Base-by-base conservation (phyloP, 768 basidiomycete genomes). In the Naganishia randhawae region DNA sequence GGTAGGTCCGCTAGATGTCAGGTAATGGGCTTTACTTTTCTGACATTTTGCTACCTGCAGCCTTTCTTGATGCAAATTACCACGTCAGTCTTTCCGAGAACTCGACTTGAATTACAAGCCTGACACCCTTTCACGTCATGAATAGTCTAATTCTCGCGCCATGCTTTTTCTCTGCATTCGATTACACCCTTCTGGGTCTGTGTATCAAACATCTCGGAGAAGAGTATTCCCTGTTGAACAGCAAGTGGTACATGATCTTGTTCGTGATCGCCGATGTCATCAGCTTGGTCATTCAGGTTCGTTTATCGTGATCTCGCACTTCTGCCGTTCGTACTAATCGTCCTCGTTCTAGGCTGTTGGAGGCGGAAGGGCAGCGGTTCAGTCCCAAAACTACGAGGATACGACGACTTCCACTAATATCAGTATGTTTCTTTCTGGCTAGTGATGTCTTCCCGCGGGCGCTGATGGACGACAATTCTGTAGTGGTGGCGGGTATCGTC, bases 401-500 rank as follows among this genome's bases (percentile, higher is more conserved):
- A 72, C 74, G 4, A 76, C 74, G 0, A 54, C 69, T 6, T 76
- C 75, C 7, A 76, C 78, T n/a, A 71, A 78, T 66, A 78, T 78
- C 71, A 80, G 75, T 76, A 50, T 53, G 75, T 71, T 27, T 1
- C 33, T 10, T 22, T 31, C n/a, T n/a, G n/a, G n/a, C n/a, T n/a
- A n/a, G n/a, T n/a, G n/a, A n/a, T n/a, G n/a, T n/a, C n/a, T n/a
- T n/a, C n/a, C n/a, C n/a, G n/a, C n/a, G n/a, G n/a, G n/a, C n/a
- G n/a, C n/a, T n/a, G n/a, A n/a, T n/a, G n/a, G n/a, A n/a, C n/a
- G 11, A 22, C 63, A 2, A 11, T 22, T 51, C n/a, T 32, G 22
- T 50, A 76, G 73, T 78, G 76, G 75, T 80, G 6, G 77, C 74
- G 13, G 79, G 78, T 55, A 78, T 80, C 72, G 72, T 76, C 55